phyloP scores from a whole-genome alignment of 495 filamentous ascomycete species.

The Evernia prunastri region DNA sequence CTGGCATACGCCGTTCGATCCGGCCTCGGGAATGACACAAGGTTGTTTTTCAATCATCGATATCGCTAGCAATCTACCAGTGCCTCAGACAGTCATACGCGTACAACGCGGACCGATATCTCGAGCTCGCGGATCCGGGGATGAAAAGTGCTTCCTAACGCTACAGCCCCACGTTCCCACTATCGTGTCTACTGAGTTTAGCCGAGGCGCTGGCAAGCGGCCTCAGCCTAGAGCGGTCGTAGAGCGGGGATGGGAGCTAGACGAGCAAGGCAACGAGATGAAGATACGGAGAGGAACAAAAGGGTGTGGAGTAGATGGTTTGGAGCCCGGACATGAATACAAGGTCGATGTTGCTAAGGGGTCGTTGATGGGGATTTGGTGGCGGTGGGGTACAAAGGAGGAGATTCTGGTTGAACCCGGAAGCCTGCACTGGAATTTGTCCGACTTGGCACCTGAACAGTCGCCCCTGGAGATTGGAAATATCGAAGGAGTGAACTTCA shows the following conservation, averaged over 20 bases:
- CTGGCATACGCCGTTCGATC: slow-evolving; percentile 16
- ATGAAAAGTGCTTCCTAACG: slow-evolving; percentile 12
- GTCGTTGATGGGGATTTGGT: slow-evolving; percentile 12
- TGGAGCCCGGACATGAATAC: slow-evolving; percentile 19
- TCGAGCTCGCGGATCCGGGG: slow-evolving; percentile 8
- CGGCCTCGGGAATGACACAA: slow-evolving; percentile 6
- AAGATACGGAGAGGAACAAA: slow-evolving; percentile 11
- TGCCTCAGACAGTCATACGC: slow-evolving; percentile 9
- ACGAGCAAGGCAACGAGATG: slow-evolving; percentile 19
- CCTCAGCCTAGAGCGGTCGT: slow-evolving; percentile 17
- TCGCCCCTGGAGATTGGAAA: slow-evolving; percentile 11
- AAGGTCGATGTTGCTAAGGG: slow-evolving; percentile 13
- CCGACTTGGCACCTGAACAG: slow-evolving; percentile 20
- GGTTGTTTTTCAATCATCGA: slow-evolving; percentile 18
- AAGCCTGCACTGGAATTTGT: slow-evolving; percentile 28
- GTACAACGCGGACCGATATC: slow-evolving; percentile 15
- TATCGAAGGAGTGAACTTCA: slow-evolving; percentile 12
- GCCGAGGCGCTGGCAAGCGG: slow-evolving; percentile 5
- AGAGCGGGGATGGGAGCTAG: slow-evolving; percentile 31
- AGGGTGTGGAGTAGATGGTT: slow-evolving; percentile 16
- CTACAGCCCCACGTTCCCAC: slow-evolving; percentile 2
- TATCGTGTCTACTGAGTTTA: slow-evolving; percentile 14
- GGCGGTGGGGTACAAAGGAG: slow-evolving; percentile 20
- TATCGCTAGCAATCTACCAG: slow-evolving; percentile 1
- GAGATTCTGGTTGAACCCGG: slow-evolving; percentile 31